A percentile compares a stretch with the other conserved stretches of the same genome.
phyloP scores from a whole-genome alignment of 1,139 yeast genomes.

The Geotrichum aggregatum region DNA sequence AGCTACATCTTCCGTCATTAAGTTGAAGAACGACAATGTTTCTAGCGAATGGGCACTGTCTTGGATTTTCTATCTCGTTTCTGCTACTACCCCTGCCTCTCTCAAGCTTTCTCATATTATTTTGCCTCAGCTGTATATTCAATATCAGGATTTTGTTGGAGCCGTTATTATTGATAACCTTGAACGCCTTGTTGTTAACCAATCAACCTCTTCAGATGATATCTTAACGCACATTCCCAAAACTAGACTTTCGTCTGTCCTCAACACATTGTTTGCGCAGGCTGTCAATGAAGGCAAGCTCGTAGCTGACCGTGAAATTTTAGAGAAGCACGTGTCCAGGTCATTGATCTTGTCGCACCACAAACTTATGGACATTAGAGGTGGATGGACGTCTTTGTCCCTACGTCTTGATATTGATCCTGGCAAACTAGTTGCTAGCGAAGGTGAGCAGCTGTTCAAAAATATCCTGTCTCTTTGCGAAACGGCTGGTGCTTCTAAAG shows the following conservation, averaged over 20 bases:
- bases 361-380: slow-evolving; percentile 41
- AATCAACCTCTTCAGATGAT: slow-evolving; percentile 16
- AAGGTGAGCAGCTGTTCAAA: slow-evolving; percentile 43
- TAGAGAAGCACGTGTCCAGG: slow-evolving; percentile 44
- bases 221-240: slow-evolving; percentile 17
- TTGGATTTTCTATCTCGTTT: slow-evolving; percentile 32
- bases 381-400: slow-evolving; percentile 78
- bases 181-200: slow-evolving; percentile 24
- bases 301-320: slow-evolving; percentile 24
- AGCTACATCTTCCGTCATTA: slow-evolving; percentile 26
- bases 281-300: slow-evolving; percentile 2
- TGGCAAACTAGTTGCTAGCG: slow-evolving; percentile 48
- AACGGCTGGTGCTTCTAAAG: slow-evolving; percentile 22
- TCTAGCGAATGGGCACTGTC: slow-evolving; percentile 29
- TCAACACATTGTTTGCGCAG: slow-evolving; percentile 13
- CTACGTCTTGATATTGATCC: slow-evolving; percentile 64
- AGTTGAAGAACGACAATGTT: slow-evolving; percentile 25
- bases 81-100: slow-evolving; percentile 24
- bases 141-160: slow-evolving; percentile 23
- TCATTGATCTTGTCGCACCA: slow-evolving; percentile 58
- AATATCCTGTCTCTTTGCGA: slow-evolving; percentile 33
- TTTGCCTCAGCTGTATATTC: slow-evolving; percentile 14
- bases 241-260: slow-evolving; percentile 9
- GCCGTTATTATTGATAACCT: slow-evolving; percentile 18
- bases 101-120: slow-evolving; percentile 26